Evolutionary conservation across 2,329 filamentous ascomycete genomes (phyloP), one percentile per base, ranked within the genome.

Genomic region (Hirsutella rhossiliensis): DNA sequence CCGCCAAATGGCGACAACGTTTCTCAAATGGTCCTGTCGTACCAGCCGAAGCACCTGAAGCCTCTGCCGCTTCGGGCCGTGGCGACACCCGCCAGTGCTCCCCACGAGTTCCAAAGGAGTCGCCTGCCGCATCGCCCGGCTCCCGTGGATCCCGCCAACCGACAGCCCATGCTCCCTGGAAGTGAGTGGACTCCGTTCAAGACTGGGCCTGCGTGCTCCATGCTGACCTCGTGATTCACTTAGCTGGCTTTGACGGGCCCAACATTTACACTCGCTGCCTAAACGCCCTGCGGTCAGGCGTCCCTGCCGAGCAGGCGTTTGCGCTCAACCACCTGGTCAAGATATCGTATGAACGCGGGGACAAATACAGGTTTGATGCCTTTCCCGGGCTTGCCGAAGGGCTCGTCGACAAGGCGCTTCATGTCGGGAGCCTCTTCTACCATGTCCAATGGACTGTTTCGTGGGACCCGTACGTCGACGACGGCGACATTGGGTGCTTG

Each of bases 321-420:
- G 90, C 88, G 0, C 69, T 97, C 11, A 87, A 94, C 54, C 90
- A 97, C 55, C 68, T 97, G 4, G 88, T 97, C 47, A 94, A 95
- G 60, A 96, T 97, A 27, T 96, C 89, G 0, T 92, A 83, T 57
- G 89, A 97, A 62, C 78, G 89, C 38, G 90, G 90, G 39, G 92
- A 97, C 60, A 95, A 95, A 62, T 96, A 94, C 65, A 84, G 87
- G 48, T 96, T 97, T 52, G 88, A 94, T 54, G 85, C 87, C 5
- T 97, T 96, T 53, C 83, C 86, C 2, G 82, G 87, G 11, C 73
- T 98, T 27, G 87, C 87, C 1, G 92, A 97, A 62, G 85, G 86
- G 3, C 73, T 98, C 11, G 80, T 94, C 44, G 84, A 88, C 48
- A 94, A 94, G 57, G 81, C 84, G 2, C 69, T 96, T 41, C 79